phyloP scores from a whole-genome alignment of 83 land plant species.

The Thuja plicata region DNA sequence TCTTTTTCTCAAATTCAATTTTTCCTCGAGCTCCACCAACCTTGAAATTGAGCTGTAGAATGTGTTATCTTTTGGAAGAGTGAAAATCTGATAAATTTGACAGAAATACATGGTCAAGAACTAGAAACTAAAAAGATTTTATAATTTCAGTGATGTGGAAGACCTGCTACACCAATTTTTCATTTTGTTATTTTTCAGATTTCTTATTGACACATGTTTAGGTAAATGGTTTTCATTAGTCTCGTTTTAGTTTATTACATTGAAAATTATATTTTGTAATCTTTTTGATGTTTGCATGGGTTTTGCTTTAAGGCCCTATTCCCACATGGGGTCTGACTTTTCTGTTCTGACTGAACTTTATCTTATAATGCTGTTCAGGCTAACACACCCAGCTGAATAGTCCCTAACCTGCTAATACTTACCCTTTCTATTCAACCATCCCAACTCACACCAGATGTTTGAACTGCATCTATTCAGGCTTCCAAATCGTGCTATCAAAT shows the following conservation, averaged over 20 bases:
- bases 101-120: not conserved
- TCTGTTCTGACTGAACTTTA: not conserved
- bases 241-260: not conserved
- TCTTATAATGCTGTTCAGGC: not conserved
- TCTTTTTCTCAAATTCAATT: not conserved
- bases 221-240: not conserved
- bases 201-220: not conserved
- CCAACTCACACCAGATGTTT: not conserved
- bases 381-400: not conserved
- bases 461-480: not conserved
- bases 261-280: not conserved
- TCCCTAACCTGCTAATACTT: not conserved
- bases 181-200: not conserved
- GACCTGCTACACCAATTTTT: not conserved
- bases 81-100: not conserved
- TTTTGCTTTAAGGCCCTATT: not conserved
- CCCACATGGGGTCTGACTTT: not conserved
- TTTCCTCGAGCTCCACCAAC: not conserved
- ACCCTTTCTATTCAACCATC: not conserved
- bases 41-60: not conserved
- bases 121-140: not conserved
- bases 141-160: not conserved
- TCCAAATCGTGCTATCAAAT: not conserved
- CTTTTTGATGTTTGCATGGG: not conserved
- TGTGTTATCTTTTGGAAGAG: not conserved